Base-by-base conservation (phyloP, 2,329 filamentous ascomycete species). In the Clonostachys rosea region DNA sequence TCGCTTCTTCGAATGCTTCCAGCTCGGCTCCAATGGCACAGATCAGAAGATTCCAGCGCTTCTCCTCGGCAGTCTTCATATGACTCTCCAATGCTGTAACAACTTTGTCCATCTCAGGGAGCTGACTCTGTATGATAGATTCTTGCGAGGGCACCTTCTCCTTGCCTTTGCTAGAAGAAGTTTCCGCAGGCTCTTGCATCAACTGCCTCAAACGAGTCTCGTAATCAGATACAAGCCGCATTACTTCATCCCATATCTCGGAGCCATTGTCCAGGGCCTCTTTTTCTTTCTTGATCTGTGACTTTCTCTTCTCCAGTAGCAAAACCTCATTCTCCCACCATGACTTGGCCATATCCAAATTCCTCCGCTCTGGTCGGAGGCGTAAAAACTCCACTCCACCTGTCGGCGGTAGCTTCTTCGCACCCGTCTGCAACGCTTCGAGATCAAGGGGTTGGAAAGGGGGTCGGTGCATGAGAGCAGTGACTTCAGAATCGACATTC, bases 1-100 rank as follows among this genome's bases (percentile, higher is more conserved):
- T 74, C 2, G 83, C 83, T 56, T 84, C 78, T 34, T 68, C 68
- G 50, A 88, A 83, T 3, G 84, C 84, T 49, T 86, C 83, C 2
- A 87, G 59, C 60, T 89, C 88, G 1, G 88, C 87, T 1, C 87
- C 86, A 34, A 92, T 82, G 11, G 86, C 87, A 45, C 81, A 87
- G 5, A 91, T 83, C 16, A 92, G 71, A 14, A 91, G 67, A 48
- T 86, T 91, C 87, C 88, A 92, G 14, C 76, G 74, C 48, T 78
- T 78, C 2, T 72, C 67, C 50, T 87, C 79, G 0, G 84, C 84
- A 3, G 75, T 59, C 2, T 71, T 66, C 24, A 83, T 57, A 17
- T 76, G 73, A 14, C 71, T 64, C 46, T 83, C 74, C 5, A 92
- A 64, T 4, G 76, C 73, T 1, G 57, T 54, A 12, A 85, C 74